Conservation (phyloP, 495 filamentous ascomycete genomes). For the Aspergillus bertholletiae region DNA sequence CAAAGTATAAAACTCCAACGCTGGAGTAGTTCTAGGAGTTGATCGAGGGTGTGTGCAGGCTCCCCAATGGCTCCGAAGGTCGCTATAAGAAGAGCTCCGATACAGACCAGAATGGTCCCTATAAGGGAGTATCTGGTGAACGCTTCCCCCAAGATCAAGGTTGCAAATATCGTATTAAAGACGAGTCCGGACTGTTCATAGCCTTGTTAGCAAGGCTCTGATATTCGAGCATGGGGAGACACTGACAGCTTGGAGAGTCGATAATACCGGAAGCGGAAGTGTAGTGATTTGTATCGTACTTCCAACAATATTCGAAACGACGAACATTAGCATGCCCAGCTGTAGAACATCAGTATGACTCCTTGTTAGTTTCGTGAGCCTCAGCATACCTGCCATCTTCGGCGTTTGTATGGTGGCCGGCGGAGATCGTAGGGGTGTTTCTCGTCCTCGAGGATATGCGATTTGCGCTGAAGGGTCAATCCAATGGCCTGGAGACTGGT, state of each 20-base stretch:
- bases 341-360: constrained; percentile 21
- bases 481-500: constrained; percentile 93
- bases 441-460: constrained; percentile 95
- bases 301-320: constrained; percentile 88
- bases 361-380: neutral
- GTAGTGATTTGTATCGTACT: constrained; percentile 98
- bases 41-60: constrained; percentile 81
- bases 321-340: constrained; percentile 95
- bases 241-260: constrained; percentile 83
- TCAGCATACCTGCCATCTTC: constrained; percentile 78
- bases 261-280: constrained; percentile 89
- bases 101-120: constrained; percentile 83
- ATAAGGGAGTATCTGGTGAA: constrained; percentile 89
- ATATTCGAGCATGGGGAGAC: neutral
- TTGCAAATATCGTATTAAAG: constrained; percentile 97
- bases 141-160: constrained; percentile 86
- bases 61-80: constrained; percentile 94
- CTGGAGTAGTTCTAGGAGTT: constrained; percentile 74
- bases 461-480: constrained; percentile 97
- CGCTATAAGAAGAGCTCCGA: constrained; percentile 84
- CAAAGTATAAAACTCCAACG: constrained; percentile 79
- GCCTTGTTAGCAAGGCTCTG: constrained; percentile 8
- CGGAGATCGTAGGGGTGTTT: constrained; percentile 74
- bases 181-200: constrained; percentile 71
- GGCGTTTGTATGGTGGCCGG: constrained; percentile 82